Evolutionary conservation across 805 yeast genomes (phyloP), one percentile per base, ranked within the genome.

Genomic region (Wickerhamomyces chambardii): DNA sequence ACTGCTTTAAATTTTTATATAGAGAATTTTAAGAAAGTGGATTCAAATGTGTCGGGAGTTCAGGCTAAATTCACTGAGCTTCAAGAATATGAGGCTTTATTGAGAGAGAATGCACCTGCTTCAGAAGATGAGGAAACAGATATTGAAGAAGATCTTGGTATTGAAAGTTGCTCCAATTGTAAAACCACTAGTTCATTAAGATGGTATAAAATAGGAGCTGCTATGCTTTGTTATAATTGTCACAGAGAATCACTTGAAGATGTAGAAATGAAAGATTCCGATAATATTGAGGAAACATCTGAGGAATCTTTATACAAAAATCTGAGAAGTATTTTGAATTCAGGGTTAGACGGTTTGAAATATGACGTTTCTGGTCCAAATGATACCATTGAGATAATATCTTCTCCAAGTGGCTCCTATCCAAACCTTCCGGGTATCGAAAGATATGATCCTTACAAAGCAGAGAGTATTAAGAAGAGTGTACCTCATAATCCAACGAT

Each of bases 51-150:
- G 31, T 49, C 29, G 44, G 58, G 40, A 60, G 58, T 28, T 64
- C 78, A 17, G 55, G 39, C 45, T 62, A 27, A 71, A 58, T 50
- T 45, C 59, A 28, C 66, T 57, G 35, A 76, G 62, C 38, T 40
- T 16, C 15, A 50, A 45, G 40, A 41, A 16, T 31, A 42, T 16
- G 5, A 34, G 14, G 17, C 36, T 10, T 17, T 22, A 1, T 27
- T 36, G 19, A 25, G 27, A 12, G 33, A 31, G 6, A 15, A 17
- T 15, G 29, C 12, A 16, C 15, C 15, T 28, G 21, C 19, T n/a
- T 12, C 15, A 15, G 15, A 14, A 16, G 34, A 12, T 15, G 28
- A 17, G 15, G 9, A 17, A 16, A 29, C 5, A 5, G 16, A 16
- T 24, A 2, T 11, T n/a, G 17, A 18, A 5, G 31, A n/a, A 14